Conservation (phyloP, 345 rosid species). For the Carallia brachiata region DNA sequence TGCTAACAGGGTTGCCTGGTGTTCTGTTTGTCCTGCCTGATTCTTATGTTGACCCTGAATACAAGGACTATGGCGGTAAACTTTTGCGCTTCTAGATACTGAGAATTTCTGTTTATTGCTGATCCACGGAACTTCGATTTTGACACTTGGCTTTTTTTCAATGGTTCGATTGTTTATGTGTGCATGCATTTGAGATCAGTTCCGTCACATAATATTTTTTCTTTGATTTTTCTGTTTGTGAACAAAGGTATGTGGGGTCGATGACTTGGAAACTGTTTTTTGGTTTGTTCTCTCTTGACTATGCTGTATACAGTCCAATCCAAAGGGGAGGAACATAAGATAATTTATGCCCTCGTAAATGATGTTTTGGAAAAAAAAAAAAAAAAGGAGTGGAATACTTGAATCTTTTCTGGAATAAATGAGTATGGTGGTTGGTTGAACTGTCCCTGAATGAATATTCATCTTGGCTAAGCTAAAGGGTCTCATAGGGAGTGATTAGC, state of each 20-base stretch:
- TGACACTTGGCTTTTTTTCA: background rate
- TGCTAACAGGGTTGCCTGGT: constrained; percentile 75
- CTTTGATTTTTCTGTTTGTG: too few species aligned
- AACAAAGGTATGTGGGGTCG: too few species aligned
- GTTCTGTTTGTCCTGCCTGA: constrained; percentile 93
- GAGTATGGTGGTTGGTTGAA: background rate
- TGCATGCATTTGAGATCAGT: too few species aligned
- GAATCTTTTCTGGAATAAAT: background rate
- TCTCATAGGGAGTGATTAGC: constrained; percentile 26
- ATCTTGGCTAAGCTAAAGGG: constrained; percentile 36
- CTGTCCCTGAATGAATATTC: constrained; percentile 8
- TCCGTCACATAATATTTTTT: too few species aligned
- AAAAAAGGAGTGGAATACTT: background rate
- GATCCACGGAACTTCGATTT: background rate
- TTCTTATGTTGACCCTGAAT: constrained; percentile 86
- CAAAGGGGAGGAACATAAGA: too few species aligned
- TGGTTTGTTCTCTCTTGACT: too few species aligned
- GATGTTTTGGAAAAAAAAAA: background rate
- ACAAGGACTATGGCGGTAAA: constrained; percentile 96
- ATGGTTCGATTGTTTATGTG: too few species aligned
- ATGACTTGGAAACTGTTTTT: too few species aligned
- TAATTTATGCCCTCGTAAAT: background rate
- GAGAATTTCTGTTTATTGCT: background rate
- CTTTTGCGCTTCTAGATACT: background rate
- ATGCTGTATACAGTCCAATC: too few species aligned